Conservation (phyloP, 2,329 filamentous ascomycete genomes). For the Aspergillus sp. region DNA sequence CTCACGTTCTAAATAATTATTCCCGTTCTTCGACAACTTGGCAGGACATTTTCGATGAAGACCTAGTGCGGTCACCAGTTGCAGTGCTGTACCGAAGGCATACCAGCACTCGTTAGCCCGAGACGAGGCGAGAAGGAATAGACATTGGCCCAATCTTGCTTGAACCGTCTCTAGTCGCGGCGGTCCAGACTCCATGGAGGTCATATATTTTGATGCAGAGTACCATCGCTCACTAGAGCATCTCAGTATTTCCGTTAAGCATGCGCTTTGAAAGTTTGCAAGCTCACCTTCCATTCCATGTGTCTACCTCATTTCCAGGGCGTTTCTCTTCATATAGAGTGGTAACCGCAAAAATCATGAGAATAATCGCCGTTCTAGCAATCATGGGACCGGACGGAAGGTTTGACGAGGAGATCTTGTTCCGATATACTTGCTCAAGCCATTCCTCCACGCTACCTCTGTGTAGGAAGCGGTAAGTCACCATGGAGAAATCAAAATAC, state of each 20-base stretch:
- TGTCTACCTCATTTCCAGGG: constrained; percentile 24
- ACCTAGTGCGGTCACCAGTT: constrained; percentile 51
- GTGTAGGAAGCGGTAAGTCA: constrained; percentile 60
- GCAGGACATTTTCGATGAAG: constrained; percentile 35
- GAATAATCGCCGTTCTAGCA: constrained; percentile 49
- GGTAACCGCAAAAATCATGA: constrained; percentile 51
- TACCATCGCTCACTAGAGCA: constrained; percentile 37
- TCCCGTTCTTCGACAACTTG: constrained; percentile 29
- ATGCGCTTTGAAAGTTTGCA: neutral
- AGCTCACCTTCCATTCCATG: constrained; percentile 30
- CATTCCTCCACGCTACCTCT: constrained; percentile 53
- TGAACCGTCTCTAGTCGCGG: constrained; percentile 59
- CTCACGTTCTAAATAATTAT: constrained; percentile 44
- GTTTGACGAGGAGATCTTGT: constrained; percentile 36
- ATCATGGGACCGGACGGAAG: constrained; percentile 44
- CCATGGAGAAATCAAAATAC: constrained; percentile 62
- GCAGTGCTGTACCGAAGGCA: constrained; percentile 57
- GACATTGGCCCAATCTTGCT: constrained; percentile 56
- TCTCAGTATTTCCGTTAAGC: neutral
- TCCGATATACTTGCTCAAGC: constrained; percentile 42
- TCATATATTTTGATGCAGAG: constrained; percentile 37
- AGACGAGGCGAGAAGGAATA: constrained; percentile 60
- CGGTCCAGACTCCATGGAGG: constrained; percentile 50
- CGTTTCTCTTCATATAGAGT: constrained; percentile 48
- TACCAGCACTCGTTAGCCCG: constrained; percentile 63